phyloP scores from a whole-genome alignment of 2,329 filamentous ascomycete species.

The Rhytidhysteron rufulum region DNA sequence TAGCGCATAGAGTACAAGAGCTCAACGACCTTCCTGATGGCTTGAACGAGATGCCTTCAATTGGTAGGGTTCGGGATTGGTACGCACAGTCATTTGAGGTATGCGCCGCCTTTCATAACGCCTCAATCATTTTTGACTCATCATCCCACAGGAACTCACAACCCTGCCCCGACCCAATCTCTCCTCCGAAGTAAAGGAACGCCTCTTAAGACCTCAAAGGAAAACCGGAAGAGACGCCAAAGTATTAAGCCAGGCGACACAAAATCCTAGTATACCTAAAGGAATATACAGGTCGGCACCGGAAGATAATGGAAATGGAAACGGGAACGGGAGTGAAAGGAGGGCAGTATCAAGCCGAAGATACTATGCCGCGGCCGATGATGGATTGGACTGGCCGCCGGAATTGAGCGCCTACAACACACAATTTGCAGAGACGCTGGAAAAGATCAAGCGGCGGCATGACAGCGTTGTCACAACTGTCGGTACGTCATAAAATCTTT shows the following conservation, averaged over 20 bases:
- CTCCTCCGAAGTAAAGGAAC: conserved; percentile 69
- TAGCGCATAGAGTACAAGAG: conserved; percentile 95
- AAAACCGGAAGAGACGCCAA: conserved; percentile 57
- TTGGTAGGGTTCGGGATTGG: conserved; percentile 93
- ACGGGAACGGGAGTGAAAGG: conserved; percentile 46
- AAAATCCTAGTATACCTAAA: conserved; percentile 82
- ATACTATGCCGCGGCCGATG: conserved; percentile 92
- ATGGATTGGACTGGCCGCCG: conserved; percentile 84
- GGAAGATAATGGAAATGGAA: conserved; percentile 44
- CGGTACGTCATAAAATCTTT: conserved; percentile 22
- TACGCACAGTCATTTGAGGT: conserved; percentile 99
- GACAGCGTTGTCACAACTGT: conserved; percentile 97
- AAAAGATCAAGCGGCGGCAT: conserved; percentile 92
- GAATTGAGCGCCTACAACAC: conserved; percentile 94
- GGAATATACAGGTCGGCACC: conserved; percentile 70
- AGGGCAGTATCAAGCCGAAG: conserved; percentile 53
- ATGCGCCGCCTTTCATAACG: conserved; percentile 31
- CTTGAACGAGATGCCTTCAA: conserved; percentile 95
- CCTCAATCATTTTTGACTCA: conserved; percentile 24
- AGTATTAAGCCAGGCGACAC: conserved; percentile 76
- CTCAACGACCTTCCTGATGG: conserved; percentile 89
- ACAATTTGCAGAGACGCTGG: conserved; percentile 80
- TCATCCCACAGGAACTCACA: conserved; percentile 74
- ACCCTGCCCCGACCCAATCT: conserved; percentile 74
- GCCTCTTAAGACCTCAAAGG: conserved; percentile 67